Conservation (phyloP, 2,329 filamentous ascomycete species). For the Phaeosphaeriaceae sp. region DNA sequence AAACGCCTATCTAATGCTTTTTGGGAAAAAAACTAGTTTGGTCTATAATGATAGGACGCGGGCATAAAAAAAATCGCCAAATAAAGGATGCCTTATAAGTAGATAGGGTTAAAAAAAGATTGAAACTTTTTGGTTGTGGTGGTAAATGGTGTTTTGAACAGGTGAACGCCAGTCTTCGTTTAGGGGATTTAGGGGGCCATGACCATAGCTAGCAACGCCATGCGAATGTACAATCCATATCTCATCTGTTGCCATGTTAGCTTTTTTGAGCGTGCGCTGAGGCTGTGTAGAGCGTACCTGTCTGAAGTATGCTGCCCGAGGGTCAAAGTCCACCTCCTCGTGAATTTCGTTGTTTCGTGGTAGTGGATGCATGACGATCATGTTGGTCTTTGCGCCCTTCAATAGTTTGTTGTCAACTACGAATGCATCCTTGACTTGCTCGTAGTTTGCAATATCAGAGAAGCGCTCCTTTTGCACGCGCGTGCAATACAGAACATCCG, state of each 20-base stretch:
- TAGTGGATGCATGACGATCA: constrained; percentile 94
- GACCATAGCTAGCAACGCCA: constrained; percentile 94
- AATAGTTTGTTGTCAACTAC: constrained; percentile 89
- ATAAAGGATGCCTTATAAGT: neutral
- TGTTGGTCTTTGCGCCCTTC: constrained; percentile 88
- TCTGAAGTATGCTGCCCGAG: constrained; percentile 96
- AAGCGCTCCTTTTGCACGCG: constrained; percentile 97
- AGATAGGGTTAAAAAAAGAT: too few species aligned
- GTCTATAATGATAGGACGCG: constrained; percentile 9
- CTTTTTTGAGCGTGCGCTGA: neutral
- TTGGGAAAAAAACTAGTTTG: constrained; percentile 6
- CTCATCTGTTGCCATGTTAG: constrained; percentile 75
- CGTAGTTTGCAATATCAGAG: constrained; percentile 78
- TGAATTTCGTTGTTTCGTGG: constrained; percentile 92
- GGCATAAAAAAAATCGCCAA: constrained; percentile 12
- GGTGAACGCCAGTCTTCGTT: neutral
- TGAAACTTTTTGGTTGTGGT: constrained; percentile 9
- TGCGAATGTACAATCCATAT: constrained; percentile 96
- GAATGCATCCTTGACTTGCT: constrained; percentile 86
- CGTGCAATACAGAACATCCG: constrained; percentile 96
- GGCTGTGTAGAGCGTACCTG: constrained; percentile 70
- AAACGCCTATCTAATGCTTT: constrained; percentile 32
- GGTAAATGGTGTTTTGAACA: constrained; percentile 5
- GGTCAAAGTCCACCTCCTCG: constrained; percentile 97
- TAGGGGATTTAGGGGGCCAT: constrained; percentile 64